Evolutionary conservation across 805 yeast species (phyloP), one percentile per base, ranked within the genome.

Genomic region (Pichia eremophila): DNA sequence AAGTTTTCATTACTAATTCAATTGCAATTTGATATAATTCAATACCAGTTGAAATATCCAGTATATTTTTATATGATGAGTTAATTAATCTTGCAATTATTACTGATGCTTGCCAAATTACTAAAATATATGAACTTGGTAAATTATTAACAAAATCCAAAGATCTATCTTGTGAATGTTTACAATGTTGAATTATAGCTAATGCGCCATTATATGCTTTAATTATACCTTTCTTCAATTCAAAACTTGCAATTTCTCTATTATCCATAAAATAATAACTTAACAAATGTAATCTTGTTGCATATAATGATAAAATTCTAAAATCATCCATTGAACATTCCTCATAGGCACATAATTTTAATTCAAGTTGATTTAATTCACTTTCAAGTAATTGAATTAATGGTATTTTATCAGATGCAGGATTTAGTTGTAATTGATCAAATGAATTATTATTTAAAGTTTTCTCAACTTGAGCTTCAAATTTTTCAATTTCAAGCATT

Each of bases 31-130:
- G 77, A 57, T 83, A 87, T 31, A 84, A 74, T 46, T 73, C 75
- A 59, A 79, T 81, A 8, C 96, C 97, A 0, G 80, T 72, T 3
- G 77, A 79, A 34, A 79, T 64, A 64, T 89, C 96, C 15, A 90
- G 60, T 15, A 80, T 74, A 28, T 75, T 69, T 27, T 81, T 74
- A 57, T 87, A 68, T 1, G 87, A 76, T 1, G 96, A 87, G 60
- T 89, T 90, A 9, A 79, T 75, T 43, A 91, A 69, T 57, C 86
- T 81, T 46, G 85, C 85, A 32, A 93, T 79, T 37, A 91, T 79
- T 56, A 89, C 84, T 2, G 95, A 80, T 1, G 96, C 85, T 64
- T 93, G 98, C 96, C 98, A 89, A 29, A 90, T 77, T 43, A 83
- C 80, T 51, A 88, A 70, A 2, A 89, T 78, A 60, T 85, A 83